These are phyloP conservation scores for Periconia sp. DNA, from an alignment of 2,329 filamentous ascomycete species.

Conservation along the genomic window DNA sequence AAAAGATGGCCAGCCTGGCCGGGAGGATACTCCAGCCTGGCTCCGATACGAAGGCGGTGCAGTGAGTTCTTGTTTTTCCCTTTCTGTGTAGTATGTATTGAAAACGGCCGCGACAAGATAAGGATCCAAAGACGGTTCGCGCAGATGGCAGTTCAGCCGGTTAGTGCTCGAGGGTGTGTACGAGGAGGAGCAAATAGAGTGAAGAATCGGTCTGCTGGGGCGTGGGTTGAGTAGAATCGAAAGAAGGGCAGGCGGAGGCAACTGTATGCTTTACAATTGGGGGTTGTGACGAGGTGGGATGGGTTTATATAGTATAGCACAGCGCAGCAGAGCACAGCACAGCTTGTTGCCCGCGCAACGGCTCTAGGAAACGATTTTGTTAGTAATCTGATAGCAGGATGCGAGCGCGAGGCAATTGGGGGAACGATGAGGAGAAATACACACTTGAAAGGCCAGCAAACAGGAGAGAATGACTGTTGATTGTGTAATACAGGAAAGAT, in stretches of 20 bases:
- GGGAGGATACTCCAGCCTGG: conserved; percentile 10
- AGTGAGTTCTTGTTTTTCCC: too few species aligned
- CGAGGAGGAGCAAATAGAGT: too few species aligned
- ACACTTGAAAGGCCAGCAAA: background rate
- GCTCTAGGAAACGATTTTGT: background rate
- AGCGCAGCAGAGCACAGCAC: background rate
- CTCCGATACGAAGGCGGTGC: background rate
- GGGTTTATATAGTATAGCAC: background rate
- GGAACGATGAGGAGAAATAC: background rate
- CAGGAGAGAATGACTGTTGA: background rate
- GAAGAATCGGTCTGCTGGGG: background rate
- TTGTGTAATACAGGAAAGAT: background rate
- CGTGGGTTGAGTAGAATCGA: background rate
- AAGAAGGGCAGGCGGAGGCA: background rate
- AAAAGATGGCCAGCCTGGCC: conserved; percentile 6
- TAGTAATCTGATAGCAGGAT: background rate
- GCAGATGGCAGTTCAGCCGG: too few species aligned
- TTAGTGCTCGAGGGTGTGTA: too few species aligned
- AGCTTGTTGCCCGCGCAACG: background rate
- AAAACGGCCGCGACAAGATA: too few species aligned
- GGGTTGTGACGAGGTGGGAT: background rate
- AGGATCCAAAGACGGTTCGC: too few species aligned
- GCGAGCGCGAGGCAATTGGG: background rate
- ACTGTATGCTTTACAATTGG: background rate
- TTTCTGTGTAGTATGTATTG: too few species aligned